These are phyloP conservation scores for Ampelocalamus luodianensis DNA, from an alignment of 176 grass and related monocot genomes.

Conservation along the genomic window DNA sequence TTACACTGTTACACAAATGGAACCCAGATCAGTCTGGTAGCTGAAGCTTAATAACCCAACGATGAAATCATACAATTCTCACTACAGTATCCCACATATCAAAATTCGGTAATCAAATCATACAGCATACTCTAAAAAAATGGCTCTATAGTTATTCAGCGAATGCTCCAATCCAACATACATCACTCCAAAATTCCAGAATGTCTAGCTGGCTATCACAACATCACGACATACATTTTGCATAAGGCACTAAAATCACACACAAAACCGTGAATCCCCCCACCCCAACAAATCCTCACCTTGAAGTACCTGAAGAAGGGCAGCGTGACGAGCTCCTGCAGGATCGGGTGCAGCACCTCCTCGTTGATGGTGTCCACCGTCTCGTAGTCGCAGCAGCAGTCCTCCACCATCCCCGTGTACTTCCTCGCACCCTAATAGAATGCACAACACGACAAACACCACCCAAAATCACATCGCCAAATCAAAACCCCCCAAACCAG, in stretches of 20 bases:
- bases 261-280: background rate
- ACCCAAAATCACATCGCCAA: conserved; percentile 1
- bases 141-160: background rate
- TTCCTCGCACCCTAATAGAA: conserved; percentile 52
- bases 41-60: background rate
- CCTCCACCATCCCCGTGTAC: conserved; percentile 91
- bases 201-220: background rate
- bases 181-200: background rate
- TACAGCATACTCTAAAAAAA: background rate
- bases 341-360: conserved; percentile 74
- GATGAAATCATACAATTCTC: background rate
- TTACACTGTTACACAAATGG: background rate
- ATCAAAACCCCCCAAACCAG: background rate
- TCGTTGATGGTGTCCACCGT: conserved; percentile 78
- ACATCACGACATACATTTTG: conserved; percentile 29
- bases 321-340: conserved; percentile 76
- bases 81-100: background rate
- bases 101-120: background rate
- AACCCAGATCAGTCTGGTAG: background rate
- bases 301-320: conserved; percentile 99
- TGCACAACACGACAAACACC: background rate
- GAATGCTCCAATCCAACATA: conserved; percentile 17
- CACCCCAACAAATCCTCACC: conserved; percentile 56
- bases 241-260: background rate
- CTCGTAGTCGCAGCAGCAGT: conserved; percentile 91